A percentile compares a stretch with the other conserved stretches of the same genome.
phyloP scores from a whole-genome alignment of 2,329 filamentous ascomycete species.

The Plenodomus lindquistii region DNA sequence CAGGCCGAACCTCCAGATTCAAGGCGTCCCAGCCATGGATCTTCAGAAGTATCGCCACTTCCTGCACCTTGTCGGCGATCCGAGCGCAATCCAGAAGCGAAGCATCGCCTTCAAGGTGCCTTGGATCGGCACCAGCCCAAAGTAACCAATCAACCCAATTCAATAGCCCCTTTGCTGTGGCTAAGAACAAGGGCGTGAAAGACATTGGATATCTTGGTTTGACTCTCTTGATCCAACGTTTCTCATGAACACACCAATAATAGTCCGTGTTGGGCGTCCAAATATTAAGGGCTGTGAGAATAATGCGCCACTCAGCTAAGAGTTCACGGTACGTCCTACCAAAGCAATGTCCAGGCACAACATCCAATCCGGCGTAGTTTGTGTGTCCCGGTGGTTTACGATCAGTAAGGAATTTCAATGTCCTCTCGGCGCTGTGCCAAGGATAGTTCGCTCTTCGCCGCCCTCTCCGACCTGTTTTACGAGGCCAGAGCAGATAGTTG shows the following conservation, averaged over 20 bases:
- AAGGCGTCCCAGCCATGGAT: background rate
- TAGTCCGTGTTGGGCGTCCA: background rate
- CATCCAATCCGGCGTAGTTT: background rate
- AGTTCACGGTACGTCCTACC: background rate
- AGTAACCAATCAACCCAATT: slow-evolving; percentile 2
- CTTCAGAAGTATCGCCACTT: background rate
- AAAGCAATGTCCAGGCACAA: background rate
- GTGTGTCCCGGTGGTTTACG: background rate
- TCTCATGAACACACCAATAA: background rate
- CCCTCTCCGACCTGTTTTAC: too few species aligned
- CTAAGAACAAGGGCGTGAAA: background rate
- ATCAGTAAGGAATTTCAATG: background rate
- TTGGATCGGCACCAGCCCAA: slow-evolving; percentile 2
- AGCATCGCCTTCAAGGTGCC: background rate
- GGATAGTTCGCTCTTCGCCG: background rate
- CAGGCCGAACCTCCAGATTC: background rate
- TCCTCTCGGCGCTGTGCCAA: background rate
- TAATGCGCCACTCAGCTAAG: background rate
- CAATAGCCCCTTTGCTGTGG: background rate
- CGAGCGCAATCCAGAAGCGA: background rate
- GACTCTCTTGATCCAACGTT: background rate
- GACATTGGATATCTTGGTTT: background rate
- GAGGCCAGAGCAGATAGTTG: background rate
- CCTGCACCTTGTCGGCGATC: background rate
- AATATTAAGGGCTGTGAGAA: background rate